A percentile compares a stretch with the other conserved stretches of the same genome.
phyloP scores from a whole-genome alignment of 345 rosid species.

The Aurinia saxatilis region DNA sequence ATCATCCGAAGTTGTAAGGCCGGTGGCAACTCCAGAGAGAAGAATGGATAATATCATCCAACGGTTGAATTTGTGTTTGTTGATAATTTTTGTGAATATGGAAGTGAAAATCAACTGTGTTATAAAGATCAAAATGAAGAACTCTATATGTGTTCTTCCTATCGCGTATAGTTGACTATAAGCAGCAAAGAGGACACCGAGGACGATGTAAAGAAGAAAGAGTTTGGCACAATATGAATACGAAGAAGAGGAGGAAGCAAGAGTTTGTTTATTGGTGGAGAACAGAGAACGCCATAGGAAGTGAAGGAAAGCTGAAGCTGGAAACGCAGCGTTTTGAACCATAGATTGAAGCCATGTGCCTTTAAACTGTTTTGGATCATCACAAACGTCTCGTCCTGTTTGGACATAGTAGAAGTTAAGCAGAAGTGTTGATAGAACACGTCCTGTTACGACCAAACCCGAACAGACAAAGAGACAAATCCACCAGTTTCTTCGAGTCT shows the following conservation, averaged over 20 bases:
- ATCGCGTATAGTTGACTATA: conserved; percentile 30
- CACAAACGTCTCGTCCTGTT: conserved; percentile 26
- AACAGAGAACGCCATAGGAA: conserved; percentile 18
- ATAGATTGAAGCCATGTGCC: conserved; percentile 32
- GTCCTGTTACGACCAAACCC: conserved; percentile 21
- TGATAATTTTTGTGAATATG: conserved; percentile 34
- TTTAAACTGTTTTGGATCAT: conserved; percentile 25
- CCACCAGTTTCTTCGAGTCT: conserved; percentile 23
- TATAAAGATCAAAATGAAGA: conserved; percentile 34
- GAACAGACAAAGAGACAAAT: conserved; percentile 17
- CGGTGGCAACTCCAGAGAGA: conserved; percentile 33
- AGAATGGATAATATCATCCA: conserved; percentile 37
- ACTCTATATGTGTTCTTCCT: conserved; percentile 28
- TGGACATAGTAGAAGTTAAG: conserved; percentile 26
- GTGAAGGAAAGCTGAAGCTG: background rate
- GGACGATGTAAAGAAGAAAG: conserved; percentile 26
- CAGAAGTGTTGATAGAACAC: conserved; percentile 18
- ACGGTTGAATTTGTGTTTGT: conserved; percentile 39
- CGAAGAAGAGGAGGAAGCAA: background rate
- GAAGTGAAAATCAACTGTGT: conserved; percentile 44
- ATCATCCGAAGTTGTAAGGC: conserved; percentile 33
- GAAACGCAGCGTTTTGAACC: conserved; percentile 30
- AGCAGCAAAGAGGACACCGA: conserved; percentile 32
- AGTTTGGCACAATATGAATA: conserved; percentile 4
- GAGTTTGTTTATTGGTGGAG: background rate